phyloP scores from a whole-genome alignment of 805 yeast genomes.

The Ogataea ramenticola region DNA sequence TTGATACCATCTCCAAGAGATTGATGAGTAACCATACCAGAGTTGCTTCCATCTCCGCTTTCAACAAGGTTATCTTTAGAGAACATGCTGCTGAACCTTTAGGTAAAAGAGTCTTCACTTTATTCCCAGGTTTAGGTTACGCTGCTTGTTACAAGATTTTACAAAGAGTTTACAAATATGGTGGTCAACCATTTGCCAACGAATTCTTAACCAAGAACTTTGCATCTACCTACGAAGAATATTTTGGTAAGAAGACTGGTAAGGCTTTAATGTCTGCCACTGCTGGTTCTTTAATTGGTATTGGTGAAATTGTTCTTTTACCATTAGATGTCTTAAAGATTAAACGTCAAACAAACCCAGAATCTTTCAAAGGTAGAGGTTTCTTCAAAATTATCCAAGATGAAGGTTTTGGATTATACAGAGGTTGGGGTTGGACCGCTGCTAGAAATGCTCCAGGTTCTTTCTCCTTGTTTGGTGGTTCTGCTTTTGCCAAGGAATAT shows the following conservation, averaged over 20 bases:
- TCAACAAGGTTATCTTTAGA: constrained; percentile 83
- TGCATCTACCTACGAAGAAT: constrained; percentile 58
- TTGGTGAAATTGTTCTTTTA: constrained; percentile 91
- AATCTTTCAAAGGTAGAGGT: constrained; percentile 97
- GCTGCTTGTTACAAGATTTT: constrained; percentile 95
- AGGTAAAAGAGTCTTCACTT: constrained; percentile 64
- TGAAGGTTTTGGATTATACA: constrained; percentile 88
- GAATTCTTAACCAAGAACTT: constrained; percentile 79
- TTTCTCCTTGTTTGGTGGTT: constrained; percentile 95
- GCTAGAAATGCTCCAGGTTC: constrained; percentile 99
- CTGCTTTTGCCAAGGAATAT: constrained; percentile 97
- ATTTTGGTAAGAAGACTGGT: constrained; percentile 91
- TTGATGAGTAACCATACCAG: constrained; percentile 76
- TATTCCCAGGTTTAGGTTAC: constrained; percentile 97
- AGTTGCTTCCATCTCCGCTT: constrained; percentile 53
- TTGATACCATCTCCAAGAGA: constrained; percentile 96
- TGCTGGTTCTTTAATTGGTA: constrained; percentile 95
- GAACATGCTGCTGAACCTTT: constrained; percentile 69
- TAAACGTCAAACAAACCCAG: constrained; percentile 99
- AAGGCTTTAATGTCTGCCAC: constrained; percentile 96
- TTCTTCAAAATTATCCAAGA: constrained; percentile 77
- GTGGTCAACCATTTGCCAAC: constrained; percentile 98
- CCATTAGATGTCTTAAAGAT: constrained; percentile 96
- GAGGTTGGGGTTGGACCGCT: constrained; percentile 99
- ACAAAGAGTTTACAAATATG: constrained; percentile 97